Evolutionary conservation across 2,329 filamentous ascomycete species (phyloP).

Genomic region (Phialophora tarda): DNA sequence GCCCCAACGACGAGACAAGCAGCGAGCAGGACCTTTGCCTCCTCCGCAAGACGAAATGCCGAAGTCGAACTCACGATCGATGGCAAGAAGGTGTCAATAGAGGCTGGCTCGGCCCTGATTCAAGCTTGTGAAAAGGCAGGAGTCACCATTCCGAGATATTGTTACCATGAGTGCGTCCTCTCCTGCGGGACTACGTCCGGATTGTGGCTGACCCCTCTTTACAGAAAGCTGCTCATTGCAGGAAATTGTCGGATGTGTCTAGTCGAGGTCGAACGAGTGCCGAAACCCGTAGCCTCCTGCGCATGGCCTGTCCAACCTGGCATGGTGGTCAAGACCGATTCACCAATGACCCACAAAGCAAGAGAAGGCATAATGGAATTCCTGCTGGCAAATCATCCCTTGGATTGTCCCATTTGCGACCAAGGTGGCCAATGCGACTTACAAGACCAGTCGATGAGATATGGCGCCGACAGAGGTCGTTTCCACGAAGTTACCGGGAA

Average conservation of each 20-base stretch:
- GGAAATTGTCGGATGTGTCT: conserved; percentile 99
- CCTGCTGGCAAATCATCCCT: conserved; percentile 90
- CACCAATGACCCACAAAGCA: conserved; percentile 93
- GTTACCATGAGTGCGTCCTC: conserved; percentile 84
- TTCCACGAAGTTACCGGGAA: conserved; percentile 97
- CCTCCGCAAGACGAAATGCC: conserved; percentile 76
- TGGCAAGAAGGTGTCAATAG: conserved; percentile 97
- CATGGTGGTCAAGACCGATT: conserved; percentile 99
- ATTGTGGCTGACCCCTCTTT: conserved; percentile 9
- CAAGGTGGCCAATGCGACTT: conserved; percentile 99
- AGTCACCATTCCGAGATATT: conserved; percentile 90
- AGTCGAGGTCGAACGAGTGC: conserved; percentile 94
- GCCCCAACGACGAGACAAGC: conserved; percentile 48
- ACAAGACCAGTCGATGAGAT: conserved; percentile 99
- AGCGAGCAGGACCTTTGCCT: conserved; percentile 79
- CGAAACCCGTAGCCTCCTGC: conserved; percentile 97
- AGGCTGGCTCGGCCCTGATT: conserved; percentile 96
- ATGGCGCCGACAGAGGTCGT: conserved; percentile 91
- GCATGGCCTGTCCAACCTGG: conserved; percentile 98
- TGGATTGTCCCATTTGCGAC: conserved; percentile 97
- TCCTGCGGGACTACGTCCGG: neutral
- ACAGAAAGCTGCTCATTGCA: conserved; percentile 95
- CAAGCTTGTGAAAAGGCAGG: conserved; percentile 99
- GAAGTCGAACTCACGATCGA: conserved; percentile 98
- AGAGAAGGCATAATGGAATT: conserved; percentile 99